Conservation (phyloP, 2,329 filamentous ascomycete species). For the Fusarium humuli region DNA sequence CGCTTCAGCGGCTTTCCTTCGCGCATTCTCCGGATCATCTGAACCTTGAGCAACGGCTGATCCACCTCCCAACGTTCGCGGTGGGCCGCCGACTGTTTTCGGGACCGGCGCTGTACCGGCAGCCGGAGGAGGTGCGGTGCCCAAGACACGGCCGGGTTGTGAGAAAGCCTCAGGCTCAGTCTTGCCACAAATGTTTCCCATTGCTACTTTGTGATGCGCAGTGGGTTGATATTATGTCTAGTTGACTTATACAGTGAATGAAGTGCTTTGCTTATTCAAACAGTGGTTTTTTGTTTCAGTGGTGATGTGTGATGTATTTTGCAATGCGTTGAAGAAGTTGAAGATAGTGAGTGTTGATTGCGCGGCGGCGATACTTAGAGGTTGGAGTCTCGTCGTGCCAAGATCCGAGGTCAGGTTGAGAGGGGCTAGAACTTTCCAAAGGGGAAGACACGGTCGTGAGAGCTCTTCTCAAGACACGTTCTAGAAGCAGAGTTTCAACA, state of each 20-base stretch:
- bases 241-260: background rate
- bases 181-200: constrained; percentile 92
- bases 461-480: background rate
- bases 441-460: background rate
- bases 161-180: constrained; percentile 77
- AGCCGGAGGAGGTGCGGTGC: constrained; percentile 61
- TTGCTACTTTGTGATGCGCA: constrained; percentile 52
- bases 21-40: constrained; percentile 66
- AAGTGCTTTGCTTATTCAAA: background rate
- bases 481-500: background rate
- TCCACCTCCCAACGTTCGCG: constrained; percentile 73
- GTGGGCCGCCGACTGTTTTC: constrained; percentile 65
- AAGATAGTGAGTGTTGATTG: constrained; percentile 2
- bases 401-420: constrained; percentile 26
- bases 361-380: constrained; percentile 18
- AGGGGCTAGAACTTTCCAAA: constrained; percentile 15
- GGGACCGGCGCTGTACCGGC: constrained; percentile 64
- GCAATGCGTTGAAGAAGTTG: background rate
- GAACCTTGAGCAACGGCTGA: constrained; percentile 43
- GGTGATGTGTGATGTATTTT: background rate
- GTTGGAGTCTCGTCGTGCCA: constrained; percentile 27
- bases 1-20: constrained; percentile 79
- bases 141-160: constrained; percentile 78
- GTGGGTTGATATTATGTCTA: background rate
- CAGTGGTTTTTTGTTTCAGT: background rate